Evolutionary conservation across 2,329 filamentous ascomycete genomes (phyloP), one percentile per base, ranked within the genome.

Genomic region (Hirsutella rhossiliensis): DNA sequence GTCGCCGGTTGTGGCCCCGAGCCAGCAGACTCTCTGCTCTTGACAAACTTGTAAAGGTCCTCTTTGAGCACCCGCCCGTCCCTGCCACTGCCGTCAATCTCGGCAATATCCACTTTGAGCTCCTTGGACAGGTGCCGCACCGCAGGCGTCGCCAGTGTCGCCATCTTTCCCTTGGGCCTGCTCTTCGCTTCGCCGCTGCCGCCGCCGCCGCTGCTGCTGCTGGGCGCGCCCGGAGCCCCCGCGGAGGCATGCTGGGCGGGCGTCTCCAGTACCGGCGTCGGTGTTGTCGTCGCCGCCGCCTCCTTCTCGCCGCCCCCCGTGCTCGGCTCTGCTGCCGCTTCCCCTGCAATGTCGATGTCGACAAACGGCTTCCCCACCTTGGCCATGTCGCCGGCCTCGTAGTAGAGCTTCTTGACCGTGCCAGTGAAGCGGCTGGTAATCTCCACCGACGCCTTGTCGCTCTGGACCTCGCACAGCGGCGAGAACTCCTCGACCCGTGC

Each of bases 401-500:
- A 97, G 66, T 97, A 80, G 38, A 98, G 72, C 67, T 89, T 97
- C 71, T 95, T 96, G 53, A 98, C 90, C 1, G 96, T 84, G 19
- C 92, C 92, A 46, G 89, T 81, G 63, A 95, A 98, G 43, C 92
- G 82, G 56, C 89, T 96, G 34, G 92, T 97, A 54, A 98, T 98
- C 73, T 97, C 76, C 19, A 82, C 78, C 2, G 79, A 78, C 41
- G 92, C 92, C 65, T 98, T 98, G 68, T 98, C 92, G 56, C 89
- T 96, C 63, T 97, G 92, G 38, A 98, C 94, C 68, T 98, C 92
- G 67, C 92, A 98, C 40, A 98, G 75, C 47, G 90, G 92, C 54
- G 94, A 92, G 75, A 95, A 98, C 69, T 98, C 90, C 68, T 98
- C 89, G 55, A 98, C 89, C 46, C 85, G 82, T 31, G 92, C 92